Evolutionary conservation across 1,284 basidiomycete genomes (phyloP).

Genomic region (Cutaneotrichosporon sp.): DNA sequence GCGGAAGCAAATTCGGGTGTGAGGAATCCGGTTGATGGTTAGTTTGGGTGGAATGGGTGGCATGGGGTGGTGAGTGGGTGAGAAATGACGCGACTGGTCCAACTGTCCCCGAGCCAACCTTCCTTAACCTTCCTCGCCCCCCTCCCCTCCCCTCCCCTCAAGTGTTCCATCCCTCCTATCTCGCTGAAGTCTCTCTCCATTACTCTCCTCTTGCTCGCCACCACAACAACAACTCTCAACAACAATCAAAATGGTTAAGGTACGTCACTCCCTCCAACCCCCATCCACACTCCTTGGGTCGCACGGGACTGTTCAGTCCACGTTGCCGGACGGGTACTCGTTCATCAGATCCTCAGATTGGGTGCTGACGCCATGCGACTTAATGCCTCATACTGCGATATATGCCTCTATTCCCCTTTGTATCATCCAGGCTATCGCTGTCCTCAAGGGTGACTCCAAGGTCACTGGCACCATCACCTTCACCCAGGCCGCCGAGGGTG

Average conservation of each 20-base stretch:
- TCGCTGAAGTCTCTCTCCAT: slow-evolving; percentile 2
- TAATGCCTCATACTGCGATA: slow-evolving; percentile 6
- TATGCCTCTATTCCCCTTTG: slow-evolving; percentile 11
- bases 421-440: slow-evolving; percentile 60
- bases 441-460: slow-evolving; percentile 63
- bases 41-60: no score
- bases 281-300: background rate
- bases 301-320: background rate
- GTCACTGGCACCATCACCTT: slow-evolving; percentile 68
- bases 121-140: background rate
- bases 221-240: background rate
- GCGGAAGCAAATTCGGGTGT: slow-evolving; percentile 6
- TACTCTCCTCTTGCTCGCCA: slow-evolving; percentile 6
- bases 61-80: background rate
- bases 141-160: background rate
- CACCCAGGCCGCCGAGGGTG: slow-evolving; percentile 59
- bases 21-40: background rate
- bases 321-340: background rate
- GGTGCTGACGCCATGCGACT: slow-evolving; percentile 3
- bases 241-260: slow-evolving; percentile 16
- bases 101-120: background rate
- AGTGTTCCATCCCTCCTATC: background rate
- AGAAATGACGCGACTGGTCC: slow-evolving; percentile 1
- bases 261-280: slow-evolving; percentile 7
- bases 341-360: background rate